A percentile compares a stretch with the other conserved stretches of the same genome.
phyloP scores from a whole-genome alignment of 768 basidiomycete species.

The Suillus alpinus region DNA sequence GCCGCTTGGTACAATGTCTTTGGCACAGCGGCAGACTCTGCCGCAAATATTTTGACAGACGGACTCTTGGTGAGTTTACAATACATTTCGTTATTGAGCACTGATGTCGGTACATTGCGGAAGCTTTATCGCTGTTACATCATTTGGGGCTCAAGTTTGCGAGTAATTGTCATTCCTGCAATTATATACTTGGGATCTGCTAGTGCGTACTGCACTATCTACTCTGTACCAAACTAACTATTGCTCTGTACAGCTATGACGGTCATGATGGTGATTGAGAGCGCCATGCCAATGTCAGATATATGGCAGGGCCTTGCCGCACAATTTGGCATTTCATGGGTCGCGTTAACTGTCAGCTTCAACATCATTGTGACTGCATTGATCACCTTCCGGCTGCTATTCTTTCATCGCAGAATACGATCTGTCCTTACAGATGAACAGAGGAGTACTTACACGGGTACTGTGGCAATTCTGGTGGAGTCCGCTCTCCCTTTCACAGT shows the following conservation, averaged over 20 bases:
- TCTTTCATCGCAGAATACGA: background rate
- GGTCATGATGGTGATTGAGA: background rate
- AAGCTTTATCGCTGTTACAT: constrained; percentile 35
- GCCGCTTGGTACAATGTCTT: constrained; percentile 25
- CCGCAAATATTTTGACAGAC: constrained; percentile 27
- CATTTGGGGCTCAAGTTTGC: constrained; percentile 19
- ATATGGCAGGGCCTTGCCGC: background rate
- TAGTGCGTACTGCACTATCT: background rate
- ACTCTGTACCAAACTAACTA: background rate
- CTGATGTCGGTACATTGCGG: no score
- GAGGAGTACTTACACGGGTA: background rate
- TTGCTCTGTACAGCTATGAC: background rate
- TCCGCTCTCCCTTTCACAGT: constrained; percentile 5
- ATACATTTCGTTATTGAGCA: background rate
- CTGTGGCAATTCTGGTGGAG: constrained; percentile 1
- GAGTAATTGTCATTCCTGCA: background rate
- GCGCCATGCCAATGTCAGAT: background rate
- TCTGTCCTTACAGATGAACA: background rate
- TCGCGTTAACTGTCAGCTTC: background rate
- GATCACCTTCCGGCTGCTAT: background rate
- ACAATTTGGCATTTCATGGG: constrained; percentile 4
- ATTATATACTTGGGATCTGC: constrained; percentile 3
- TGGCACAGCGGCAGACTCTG: constrained; percentile 19
- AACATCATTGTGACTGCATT: constrained; percentile 1
- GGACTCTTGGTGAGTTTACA: constrained; percentile 27